Base-by-base conservation (phyloP, 2,329 filamentous ascomycete species). In the Sclerotinia borealis region DNA sequence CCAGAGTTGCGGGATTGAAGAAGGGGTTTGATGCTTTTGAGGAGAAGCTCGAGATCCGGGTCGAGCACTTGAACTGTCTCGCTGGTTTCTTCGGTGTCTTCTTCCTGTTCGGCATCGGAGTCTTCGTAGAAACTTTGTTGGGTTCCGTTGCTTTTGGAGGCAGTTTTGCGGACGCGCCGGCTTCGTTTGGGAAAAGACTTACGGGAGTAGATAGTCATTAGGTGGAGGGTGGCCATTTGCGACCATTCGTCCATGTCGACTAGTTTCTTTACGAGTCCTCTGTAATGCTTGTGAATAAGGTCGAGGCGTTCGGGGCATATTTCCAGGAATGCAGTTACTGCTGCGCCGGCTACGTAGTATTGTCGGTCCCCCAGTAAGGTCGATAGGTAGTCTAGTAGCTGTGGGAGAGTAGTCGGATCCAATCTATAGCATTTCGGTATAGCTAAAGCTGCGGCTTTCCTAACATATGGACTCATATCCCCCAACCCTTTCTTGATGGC, bases 211-310 rank as follows among this genome's bases (percentile, higher is more conserved):
- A 87, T 79, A 1, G 90, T 88, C 85, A 98, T 88, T 68, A 99
- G 79, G 45, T 87, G 84, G 69, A 99, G 74, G 3, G 90, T 90
- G 2, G 92, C 89, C 61, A 98, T 76, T 77, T 99, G 95, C 48
- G 92, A 90, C 95, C 95, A 99, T 77, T 99, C 95, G 73, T 99
- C 95, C 95, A 99, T 99, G 74, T 99, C 95, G 29, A 97, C 92
- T 59, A 98, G 79, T 79, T 97, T 96, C 75, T 87, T 91, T 67
- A 96, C 87, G 67, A 99, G 79, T 41, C 85, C 82, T 58, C 91
- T 86, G 77, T 98, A 99, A 74, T 96, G 90, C 68, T 89, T 87
- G 76, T 99, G 95, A 69, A 99, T 87, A 65, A 99, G 79, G 74
- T 97, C 93, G 67, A 96, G 83, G 61, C 90, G 82, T 19, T 96